Evolutionary conservation across 2,329 filamentous ascomycete genomes (phyloP).

Genomic region (Chaetothyriales sp.): DNA sequence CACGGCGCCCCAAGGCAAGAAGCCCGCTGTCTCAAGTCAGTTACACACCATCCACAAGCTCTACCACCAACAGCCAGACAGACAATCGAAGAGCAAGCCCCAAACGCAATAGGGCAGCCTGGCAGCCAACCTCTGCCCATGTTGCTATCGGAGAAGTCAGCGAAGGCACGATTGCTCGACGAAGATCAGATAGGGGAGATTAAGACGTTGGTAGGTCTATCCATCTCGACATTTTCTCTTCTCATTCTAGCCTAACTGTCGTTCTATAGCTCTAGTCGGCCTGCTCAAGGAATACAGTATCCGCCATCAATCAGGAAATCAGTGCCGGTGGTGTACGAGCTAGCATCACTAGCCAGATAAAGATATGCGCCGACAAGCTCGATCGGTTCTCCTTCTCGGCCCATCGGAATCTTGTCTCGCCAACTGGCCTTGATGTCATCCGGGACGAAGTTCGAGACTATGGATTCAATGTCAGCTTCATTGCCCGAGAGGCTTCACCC

Average conservation of each 20-base stretch:
- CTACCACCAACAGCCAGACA: not conserved
- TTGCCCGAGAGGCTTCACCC: too few relatives aligned
- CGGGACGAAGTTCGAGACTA: constrained; percentile 46
- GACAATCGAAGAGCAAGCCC: not conserved
- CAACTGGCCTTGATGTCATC: constrained; percentile 55
- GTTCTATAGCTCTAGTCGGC: not conserved
- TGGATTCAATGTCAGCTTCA: constrained; percentile 18
- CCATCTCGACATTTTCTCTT: not conserved
- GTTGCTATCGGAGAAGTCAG: constrained; percentile 11
- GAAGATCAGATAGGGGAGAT: constrained; percentile 3
- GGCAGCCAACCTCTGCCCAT: not conserved
- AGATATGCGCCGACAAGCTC: constrained; percentile 75
- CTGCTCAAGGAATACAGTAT: constrained; percentile 40
- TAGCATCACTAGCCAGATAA: constrained; percentile 66
- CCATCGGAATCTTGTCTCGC: constrained; percentile 68
- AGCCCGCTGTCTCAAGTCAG: not conserved
- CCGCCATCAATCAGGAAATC: constrained; percentile 65
- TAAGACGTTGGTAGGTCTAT: not conserved
- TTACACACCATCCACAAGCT: not conserved
- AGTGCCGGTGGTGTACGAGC: constrained; percentile 64
- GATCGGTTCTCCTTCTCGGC: constrained; percentile 52
- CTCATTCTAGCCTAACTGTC: not conserved
- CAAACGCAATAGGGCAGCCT: not conserved
- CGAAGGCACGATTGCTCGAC: constrained; percentile 9
- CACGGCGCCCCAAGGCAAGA: not conserved